phyloP scores from a whole-genome alignment of 768 basidiomycete species.

The Pleurotus ostreatus region DNA sequence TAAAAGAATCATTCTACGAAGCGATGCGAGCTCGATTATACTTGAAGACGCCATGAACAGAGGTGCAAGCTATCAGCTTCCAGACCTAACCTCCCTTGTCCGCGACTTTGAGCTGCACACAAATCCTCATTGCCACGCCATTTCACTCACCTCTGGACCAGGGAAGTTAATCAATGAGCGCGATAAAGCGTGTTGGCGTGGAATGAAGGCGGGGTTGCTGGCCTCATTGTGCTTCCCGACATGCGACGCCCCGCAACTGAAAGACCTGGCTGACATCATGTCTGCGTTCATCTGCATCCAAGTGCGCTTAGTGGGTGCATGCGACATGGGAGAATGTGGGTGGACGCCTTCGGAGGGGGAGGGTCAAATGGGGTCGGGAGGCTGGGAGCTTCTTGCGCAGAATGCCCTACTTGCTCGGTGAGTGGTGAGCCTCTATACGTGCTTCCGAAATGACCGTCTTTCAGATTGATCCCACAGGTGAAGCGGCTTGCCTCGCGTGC shows the following conservation, averaged over 20 bases:
- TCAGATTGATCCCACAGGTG: constrained; percentile 36
- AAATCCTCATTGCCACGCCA: constrained; percentile 13
- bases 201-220: constrained; percentile 44
- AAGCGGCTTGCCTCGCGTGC: constrained; percentile 28
- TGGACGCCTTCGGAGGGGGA: constrained; percentile 14
- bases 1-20: too few species aligned
- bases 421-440: constrained; percentile 25
- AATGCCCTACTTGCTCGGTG: constrained; percentile 33
- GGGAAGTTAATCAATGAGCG: constrained; percentile 22
- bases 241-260: constrained; percentile 53
- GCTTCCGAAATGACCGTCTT: constrained; percentile 3
- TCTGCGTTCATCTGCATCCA: constrained; percentile 36
- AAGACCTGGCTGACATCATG: constrained; percentile 47
- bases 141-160: constrained; percentile 12
- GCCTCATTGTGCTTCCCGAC: constrained; percentile 57
- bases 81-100: constrained; percentile 14
- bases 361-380: constrained; percentile 1
- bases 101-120: constrained; percentile 14
- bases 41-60: neutral
- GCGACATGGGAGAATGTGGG: constrained; percentile 11
- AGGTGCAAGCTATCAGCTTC: constrained; percentile 16
- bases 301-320: constrained; percentile 19
- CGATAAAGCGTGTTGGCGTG: constrained; percentile 12
- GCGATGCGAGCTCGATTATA: too few species aligned
- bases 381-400: constrained; percentile 16